Evolutionary conservation across 73 alveolate genomes (phyloP).

Genomic region (Uronychia setigera): DNA sequence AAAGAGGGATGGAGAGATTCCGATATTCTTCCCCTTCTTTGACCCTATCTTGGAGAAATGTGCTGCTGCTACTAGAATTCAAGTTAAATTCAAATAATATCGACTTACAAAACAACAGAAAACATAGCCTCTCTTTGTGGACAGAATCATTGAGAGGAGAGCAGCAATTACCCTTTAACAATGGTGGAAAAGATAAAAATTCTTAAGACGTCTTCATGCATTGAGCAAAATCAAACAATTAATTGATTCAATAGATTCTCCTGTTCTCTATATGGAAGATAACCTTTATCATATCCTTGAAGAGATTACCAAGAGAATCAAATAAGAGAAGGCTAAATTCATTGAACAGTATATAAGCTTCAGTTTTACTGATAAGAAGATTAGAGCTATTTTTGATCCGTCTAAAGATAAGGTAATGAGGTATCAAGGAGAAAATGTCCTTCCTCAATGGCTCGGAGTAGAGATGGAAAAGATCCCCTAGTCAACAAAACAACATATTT

Average conservation of each 20-base stretch:
- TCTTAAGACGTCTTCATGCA: slow-evolving; percentile 33
- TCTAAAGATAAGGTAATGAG: slow-evolving; percentile 2
- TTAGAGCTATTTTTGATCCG: slow-evolving; percentile 20
- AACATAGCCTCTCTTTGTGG: not conserved
- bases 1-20: not conserved
- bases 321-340: slow-evolving; percentile 5
- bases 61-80: slow-evolving; percentile 42
- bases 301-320: not conserved
- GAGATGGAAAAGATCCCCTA: slow-evolving; percentile 13
- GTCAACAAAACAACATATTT: slow-evolving; percentile 1
- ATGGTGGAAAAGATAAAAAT: slow-evolving; percentile 55
- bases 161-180: slow-evolving; percentile 34
- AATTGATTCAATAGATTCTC: slow-evolving; percentile 29
- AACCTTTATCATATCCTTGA: slow-evolving; percentile 21
- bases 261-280: slow-evolving; percentile 53
- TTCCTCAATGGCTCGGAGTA: slow-evolving; percentile 46
- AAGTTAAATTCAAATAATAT: slow-evolving; percentile 7
- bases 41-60: slow-evolving; percentile 28
- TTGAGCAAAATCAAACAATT: slow-evolving; percentile 9
- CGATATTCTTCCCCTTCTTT: slow-evolving; percentile 21
- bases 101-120: not conserved
- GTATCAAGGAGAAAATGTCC: slow-evolving; percentile 12
- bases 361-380: slow-evolving; percentile 15
- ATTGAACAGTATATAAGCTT: slow-evolving; percentile 29
- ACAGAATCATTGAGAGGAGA: slow-evolving; percentile 38